Evolutionary conservation across 441 rosid genomes (phyloP).

Genomic region (Croton laevigatus): DNA sequence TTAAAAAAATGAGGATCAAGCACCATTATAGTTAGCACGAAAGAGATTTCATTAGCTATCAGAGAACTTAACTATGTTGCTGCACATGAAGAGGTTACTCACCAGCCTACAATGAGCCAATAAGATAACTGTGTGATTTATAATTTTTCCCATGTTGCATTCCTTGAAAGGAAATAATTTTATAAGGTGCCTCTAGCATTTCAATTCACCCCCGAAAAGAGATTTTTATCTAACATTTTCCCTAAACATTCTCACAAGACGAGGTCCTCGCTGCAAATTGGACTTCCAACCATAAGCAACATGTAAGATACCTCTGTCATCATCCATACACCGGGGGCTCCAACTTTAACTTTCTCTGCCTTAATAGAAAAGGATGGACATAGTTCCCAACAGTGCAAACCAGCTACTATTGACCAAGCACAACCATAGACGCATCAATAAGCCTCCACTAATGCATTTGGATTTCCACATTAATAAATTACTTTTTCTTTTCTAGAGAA

Average conservation of each 20-base stretch:
- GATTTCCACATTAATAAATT: constrained; percentile 3
- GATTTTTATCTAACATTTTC: not conserved
- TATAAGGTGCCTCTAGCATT: not conserved
- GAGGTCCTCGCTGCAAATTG: not conserved
- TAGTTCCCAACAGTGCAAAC: not conserved
- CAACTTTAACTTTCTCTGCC: not conserved
- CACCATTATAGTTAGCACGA: not conserved
- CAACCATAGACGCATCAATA: not conserved
- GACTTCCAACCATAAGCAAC: not conserved
- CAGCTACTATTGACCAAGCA: not conserved
- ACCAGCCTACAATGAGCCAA: not conserved
- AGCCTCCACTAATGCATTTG: not conserved
- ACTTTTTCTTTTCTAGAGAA: too few relatives aligned
- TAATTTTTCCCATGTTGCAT: not conserved
- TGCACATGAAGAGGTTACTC: not conserved
- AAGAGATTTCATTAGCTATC: not conserved
- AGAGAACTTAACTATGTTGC: not conserved
- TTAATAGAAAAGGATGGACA: not conserved
- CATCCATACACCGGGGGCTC: not conserved
- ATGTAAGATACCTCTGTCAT: not conserved
- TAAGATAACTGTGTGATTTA: not conserved
- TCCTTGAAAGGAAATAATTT: not conserved
- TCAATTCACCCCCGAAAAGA: not conserved
- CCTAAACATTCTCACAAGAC: not conserved
- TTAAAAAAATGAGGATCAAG: not conserved